Evolutionary conservation across 2,329 filamentous ascomycete species (phyloP), one percentile per base, ranked within the genome.

Genomic region (Diaporthe sp.): DNA sequence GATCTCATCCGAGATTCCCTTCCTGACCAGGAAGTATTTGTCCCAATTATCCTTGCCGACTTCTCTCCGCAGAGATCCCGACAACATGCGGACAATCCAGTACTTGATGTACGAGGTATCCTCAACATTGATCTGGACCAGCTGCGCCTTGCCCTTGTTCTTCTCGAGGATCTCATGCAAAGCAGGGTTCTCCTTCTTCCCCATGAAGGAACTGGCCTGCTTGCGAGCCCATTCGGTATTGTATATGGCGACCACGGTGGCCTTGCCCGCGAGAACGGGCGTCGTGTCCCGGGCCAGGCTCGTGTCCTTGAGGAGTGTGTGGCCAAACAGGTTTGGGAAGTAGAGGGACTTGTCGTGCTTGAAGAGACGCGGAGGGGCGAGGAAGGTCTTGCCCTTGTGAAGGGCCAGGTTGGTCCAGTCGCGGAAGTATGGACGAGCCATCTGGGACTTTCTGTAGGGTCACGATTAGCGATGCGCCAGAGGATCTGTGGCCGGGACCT

Each of bases 311-410:
- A 90, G 85, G 40, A 98, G 88, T 2, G 95, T 98, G 78, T 90
- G 87, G 60, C 97, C 97, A 82, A 90, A 90, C 74, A 99, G 87
- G 85, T 99, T 99, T 60, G 97, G 97, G 85, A 99, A 98, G 87
- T 94, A 98, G 77, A 98, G 90, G 7, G 96, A 93, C 69, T 92
- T 89, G 52, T 97, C 94, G 77, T 89, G 89, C 80, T 92, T 93
- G 88, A 98, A 98, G 66, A 96, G 89, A n/a, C 93, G 89, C 5
- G 94, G 91, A 50, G 96, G 96, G 28, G 95, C 92, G 69, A 96
- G 87, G 85, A 98, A 99, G 33, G 95, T 95, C 85, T 99, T 99
- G 80, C 97, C 97, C 79, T 95, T 91, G 85, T 97, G 92, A 78
- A 92, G 89, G 70, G 89, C 88, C 83, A 98, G 90, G 84, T 97